Base-by-base conservation (phyloP, 2,329 filamentous ascomycete genomes). In the Ophiocordyceps sinensis region DNA sequence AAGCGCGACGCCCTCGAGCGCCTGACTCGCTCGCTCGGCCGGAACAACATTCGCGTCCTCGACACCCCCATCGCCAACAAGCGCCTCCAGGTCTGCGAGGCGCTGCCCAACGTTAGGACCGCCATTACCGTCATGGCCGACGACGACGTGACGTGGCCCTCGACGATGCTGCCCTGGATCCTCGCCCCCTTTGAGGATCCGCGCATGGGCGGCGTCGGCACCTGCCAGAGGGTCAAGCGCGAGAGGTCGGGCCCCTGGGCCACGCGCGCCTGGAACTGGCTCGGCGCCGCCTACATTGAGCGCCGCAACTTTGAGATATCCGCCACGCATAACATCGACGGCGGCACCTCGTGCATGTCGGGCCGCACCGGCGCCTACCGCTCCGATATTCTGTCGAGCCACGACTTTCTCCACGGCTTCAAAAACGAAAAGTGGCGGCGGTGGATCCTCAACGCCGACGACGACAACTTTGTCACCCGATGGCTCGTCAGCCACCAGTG, bases 391-490 rank as follows among this genome's bases (percentile, higher is more conserved):
- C 69, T 96, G 23, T 79, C 85, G 52, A 85, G 88, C 57, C 77
- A 82, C 44, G 78, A 82, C 40, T 96, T 96, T 61, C 79, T 87
- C 35, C 75, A 88, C 48, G 85, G 81, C 37, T 95, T 96, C 67
- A 88, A 85, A 50, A 86, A 88, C 42, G 89, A 96, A 65, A 82
- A 82, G 51, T 94, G 85, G 85, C 75, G 82, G 38, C 79, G 82
- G 53, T 94, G 82, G 64, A 88, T 88, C 54, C 73, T 96, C 45
- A 95, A 95, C 56, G 87, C 89, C 23, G 89, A 96, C 61, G 89
- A 96, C 60, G 89, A 96, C 70, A 96, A 96, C 65, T 96, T 95
- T 65, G 85, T 96, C 52, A 95, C 89, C 7, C 80, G 89, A 43
- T 96, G 89, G 89, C 74, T 96, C 54, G 88, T 95, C 51, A 84